phyloP scores from a whole-genome alignment of 2,329 filamentous ascomycete species.

The Scedosporium apiospermum region DNA sequence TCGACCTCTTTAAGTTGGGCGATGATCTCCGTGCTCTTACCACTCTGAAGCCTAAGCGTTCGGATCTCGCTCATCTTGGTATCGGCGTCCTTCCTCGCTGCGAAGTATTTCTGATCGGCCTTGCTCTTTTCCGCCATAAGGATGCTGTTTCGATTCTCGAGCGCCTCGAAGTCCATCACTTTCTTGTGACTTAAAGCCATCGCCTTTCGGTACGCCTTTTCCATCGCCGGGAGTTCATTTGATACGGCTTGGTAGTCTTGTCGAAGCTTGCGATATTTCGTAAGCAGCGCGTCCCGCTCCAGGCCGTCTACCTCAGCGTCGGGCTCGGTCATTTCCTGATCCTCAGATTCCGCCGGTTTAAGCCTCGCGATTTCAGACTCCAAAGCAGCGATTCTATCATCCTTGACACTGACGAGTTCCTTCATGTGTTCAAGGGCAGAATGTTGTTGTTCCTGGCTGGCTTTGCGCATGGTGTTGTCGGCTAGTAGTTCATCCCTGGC shows the following conservation, averaged over 20 bases:
- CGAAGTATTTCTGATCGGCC: slow-evolving; percentile 96
- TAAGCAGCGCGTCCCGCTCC: slow-evolving; percentile 60
- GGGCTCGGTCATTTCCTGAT: slow-evolving; percentile 33
- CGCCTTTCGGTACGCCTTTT: slow-evolving; percentile 83
- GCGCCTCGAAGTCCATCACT: slow-evolving; percentile 61
- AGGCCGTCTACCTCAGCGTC: slow-evolving; percentile 44
- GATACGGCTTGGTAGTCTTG: slow-evolving; percentile 77
- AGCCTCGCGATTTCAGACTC: slow-evolving; percentile 76
- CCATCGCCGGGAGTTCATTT: slow-evolving; percentile 79
- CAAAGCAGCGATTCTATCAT: slow-evolving; percentile 69
- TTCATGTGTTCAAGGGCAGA: slow-evolving; percentile 63
- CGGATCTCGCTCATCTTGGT: slow-evolving; percentile 72
- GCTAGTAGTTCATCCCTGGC: slow-evolving; percentile 77
- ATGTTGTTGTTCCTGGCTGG: slow-evolving; percentile 67
- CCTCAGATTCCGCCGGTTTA: slow-evolving; percentile 29
- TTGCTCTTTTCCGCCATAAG: slow-evolving; percentile 85
- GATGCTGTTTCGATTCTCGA: slow-evolving; percentile 70
- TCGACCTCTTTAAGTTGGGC: slow-evolving; percentile 88
- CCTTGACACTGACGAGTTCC: slow-evolving; percentile 69
- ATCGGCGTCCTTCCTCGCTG: slow-evolving; percentile 88
- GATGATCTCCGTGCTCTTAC: slow-evolving; percentile 88
- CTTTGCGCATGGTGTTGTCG: slow-evolving; percentile 71
- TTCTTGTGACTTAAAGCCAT: slow-evolving; percentile 80
- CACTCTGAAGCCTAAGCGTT: slow-evolving; percentile 69
- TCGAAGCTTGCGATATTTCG: slow-evolving; percentile 65